A percentile compares a stretch with the other conserved stretches of the same genome.
These are phyloP conservation scores for Cercospora sesami DNA, from an alignment of 2,329 filamentous ascomycete genomes.

Conservation along the genomic window DNA sequence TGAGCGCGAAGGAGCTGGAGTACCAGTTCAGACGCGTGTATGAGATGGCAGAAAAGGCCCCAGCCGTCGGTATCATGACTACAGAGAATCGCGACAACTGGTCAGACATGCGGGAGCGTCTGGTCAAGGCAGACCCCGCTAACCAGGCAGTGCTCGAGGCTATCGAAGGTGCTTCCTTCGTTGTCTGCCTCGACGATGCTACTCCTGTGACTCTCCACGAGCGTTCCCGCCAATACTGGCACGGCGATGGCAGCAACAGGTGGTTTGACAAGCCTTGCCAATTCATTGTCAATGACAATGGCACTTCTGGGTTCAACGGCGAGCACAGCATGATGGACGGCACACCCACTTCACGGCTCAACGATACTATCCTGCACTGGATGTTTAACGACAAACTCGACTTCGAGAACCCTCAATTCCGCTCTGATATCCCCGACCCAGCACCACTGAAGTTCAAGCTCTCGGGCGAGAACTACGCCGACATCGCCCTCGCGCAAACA, in stretches of 20 bases:
- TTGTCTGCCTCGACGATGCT: slow-evolving; percentile 91
- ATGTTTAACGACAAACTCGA: slow-evolving; percentile 96
- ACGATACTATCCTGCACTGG: slow-evolving; percentile 87
- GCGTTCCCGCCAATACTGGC: slow-evolving; percentile 95
- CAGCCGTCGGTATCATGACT: slow-evolving; percentile 80
- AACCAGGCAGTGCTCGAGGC: slow-evolving; percentile 77
- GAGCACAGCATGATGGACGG: slow-evolving; percentile 99
- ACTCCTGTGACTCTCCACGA: slow-evolving; percentile 91
- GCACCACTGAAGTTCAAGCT: slow-evolving; percentile 75
- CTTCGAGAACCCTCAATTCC: slow-evolving; percentile 73
- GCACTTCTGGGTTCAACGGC: slow-evolving; percentile 94
- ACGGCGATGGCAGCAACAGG: slow-evolving; percentile 90
- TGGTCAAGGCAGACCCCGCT: slow-evolving; percentile 72
- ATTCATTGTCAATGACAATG: slow-evolving; percentile 98
- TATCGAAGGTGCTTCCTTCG: slow-evolving; percentile 85
- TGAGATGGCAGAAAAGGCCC: slow-evolving; percentile 68
- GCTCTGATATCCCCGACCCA: slow-evolving; percentile 82
- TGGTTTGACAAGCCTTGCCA: slow-evolving; percentile 99
- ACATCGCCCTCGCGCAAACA: slow-evolving; percentile 73
- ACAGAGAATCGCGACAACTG: slow-evolving; percentile 92
- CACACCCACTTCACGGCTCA: slow-evolving; percentile 93
- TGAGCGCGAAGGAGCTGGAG: slow-evolving; percentile 88
- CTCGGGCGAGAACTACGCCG: slow-evolving; percentile 68
- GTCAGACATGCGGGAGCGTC: slow-evolving; percentile 73
- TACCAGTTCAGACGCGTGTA: slow-evolving; percentile 85